phyloP scores from a whole-genome alignment of 2,329 filamentous ascomycete genomes.

The Aspergillus felis region DNA sequence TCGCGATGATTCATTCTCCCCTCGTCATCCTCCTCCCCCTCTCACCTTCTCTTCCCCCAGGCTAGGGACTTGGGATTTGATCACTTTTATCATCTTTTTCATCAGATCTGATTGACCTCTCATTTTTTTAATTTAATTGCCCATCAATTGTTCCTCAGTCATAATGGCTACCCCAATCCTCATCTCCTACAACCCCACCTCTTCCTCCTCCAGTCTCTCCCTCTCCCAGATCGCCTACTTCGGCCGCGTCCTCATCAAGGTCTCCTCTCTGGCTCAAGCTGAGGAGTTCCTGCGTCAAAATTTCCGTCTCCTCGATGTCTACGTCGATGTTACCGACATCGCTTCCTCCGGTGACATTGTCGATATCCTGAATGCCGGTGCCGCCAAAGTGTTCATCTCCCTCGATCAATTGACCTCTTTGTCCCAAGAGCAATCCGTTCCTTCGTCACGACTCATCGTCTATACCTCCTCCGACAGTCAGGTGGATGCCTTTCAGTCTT shows the following conservation, averaged over 20 bases:
- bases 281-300: slow-evolving; percentile 55
- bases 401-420: slow-evolving; percentile 62
- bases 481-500: slow-evolving; percentile 36
- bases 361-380: slow-evolving; percentile 78
- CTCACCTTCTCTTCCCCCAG: neutral
- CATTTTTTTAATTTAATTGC: neutral
- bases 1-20: neutral
- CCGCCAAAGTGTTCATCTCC: slow-evolving; percentile 77
- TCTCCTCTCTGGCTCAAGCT: slow-evolving; percentile 38
- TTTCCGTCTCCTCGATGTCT: slow-evolving; percentile 57
- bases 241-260: slow-evolving; percentile 54
- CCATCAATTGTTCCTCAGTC: slow-evolving; percentile 3
- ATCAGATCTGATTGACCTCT: neutral
- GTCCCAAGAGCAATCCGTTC: slow-evolving; percentile 48
- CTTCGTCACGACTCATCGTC: slow-evolving; percentile 55
- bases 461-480: slow-evolving; percentile 43
- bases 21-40: neutral
- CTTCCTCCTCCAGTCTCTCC: slow-evolving; percentile 48
- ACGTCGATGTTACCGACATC: slow-evolving; percentile 72
- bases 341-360: slow-evolving; percentile 68
- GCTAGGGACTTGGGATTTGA: neutral
- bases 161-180: slow-evolving; percentile 42
- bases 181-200: slow-evolving; percentile 39
- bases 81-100: neutral
- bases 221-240: slow-evolving; percentile 56